Percentiles rank a stretch among this genome's conserved stretches.
Evolutionary conservation across 2,329 filamentous ascomycete genomes (phyloP).

Genomic region (Sporothrix luriei): DNA sequence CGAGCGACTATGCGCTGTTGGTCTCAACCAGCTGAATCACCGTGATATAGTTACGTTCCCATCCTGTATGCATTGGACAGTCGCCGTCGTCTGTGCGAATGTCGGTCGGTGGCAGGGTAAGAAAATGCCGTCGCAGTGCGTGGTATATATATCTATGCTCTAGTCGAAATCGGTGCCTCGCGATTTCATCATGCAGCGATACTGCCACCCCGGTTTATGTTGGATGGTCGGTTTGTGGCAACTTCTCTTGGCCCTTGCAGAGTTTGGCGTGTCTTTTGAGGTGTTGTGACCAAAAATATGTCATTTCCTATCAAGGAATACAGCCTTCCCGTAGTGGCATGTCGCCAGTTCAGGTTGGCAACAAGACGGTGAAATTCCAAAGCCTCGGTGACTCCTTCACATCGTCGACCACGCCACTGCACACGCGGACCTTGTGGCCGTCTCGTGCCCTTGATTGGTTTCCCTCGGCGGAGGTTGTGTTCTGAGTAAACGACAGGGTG

Average conservation of each 20-base stretch:
- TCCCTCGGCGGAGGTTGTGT: no score
- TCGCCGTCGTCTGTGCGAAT: no score
- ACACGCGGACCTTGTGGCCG: background rate
- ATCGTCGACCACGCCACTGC: background rate
- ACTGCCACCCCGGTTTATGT: background rate
- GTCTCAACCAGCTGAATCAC: no score
- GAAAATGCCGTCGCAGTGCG: background rate
- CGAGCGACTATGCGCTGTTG: background rate
- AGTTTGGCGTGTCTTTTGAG: background rate
- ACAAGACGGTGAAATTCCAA: background rate
- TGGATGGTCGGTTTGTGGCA: no score
- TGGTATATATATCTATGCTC: background rate
- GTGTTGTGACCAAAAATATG: background rate
- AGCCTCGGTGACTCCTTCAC: background rate
- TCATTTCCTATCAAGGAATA: background rate
- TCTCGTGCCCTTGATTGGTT: background rate
- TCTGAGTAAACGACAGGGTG: no score
- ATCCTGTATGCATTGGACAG: no score
- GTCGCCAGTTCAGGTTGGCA: background rate
- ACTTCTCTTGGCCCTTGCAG: no score
- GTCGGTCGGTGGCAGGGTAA: background rate
- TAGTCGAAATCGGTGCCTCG: background rate
- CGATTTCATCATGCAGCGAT: background rate
- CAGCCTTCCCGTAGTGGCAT: background rate
- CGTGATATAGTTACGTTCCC: background rate